A percentile compares a stretch with the other conserved stretches of the same genome.
phyloP scores from a whole-genome alignment of 2,329 filamentous ascomycete species.

The Colletotrichum tabaci region DNA sequence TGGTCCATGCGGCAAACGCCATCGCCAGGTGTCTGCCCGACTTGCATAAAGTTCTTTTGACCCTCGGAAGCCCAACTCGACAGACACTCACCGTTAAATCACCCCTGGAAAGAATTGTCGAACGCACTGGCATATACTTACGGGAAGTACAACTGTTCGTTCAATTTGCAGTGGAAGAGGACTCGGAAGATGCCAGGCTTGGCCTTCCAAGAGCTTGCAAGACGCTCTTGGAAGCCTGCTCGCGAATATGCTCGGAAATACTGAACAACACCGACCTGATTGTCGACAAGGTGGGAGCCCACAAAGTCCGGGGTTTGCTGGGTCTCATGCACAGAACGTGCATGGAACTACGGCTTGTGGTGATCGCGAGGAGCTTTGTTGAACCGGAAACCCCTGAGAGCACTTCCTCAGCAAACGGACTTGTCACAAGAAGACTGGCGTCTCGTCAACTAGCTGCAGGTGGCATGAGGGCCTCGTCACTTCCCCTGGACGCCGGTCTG shows the following conservation, averaged over 20 bases:
- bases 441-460: no score
- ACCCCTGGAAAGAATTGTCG: background rate
- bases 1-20: background rate
- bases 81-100: background rate
- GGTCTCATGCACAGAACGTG: background rate
- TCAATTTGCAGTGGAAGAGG: background rate
- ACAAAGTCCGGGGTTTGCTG: background rate
- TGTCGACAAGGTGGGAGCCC: background rate
- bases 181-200: background rate
- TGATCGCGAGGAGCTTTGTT: no score
- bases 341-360: background rate
- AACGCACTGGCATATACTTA: background rate
- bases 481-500: no score
- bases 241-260: background rate
- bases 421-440: no score
- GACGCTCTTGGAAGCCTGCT: background rate
- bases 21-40: background rate
- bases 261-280: background rate
- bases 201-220: background rate
- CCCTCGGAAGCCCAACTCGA: background rate
- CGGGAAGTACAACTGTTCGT: background rate
- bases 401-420: no score
- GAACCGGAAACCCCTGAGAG: no score
- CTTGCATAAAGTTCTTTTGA: background rate
- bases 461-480: no score